Evolutionary conservation across 176 grass and related monocot genomes (phyloP), one percentile per base, ranked within the genome.

Genomic region (Luzula sylvatica): DNA sequence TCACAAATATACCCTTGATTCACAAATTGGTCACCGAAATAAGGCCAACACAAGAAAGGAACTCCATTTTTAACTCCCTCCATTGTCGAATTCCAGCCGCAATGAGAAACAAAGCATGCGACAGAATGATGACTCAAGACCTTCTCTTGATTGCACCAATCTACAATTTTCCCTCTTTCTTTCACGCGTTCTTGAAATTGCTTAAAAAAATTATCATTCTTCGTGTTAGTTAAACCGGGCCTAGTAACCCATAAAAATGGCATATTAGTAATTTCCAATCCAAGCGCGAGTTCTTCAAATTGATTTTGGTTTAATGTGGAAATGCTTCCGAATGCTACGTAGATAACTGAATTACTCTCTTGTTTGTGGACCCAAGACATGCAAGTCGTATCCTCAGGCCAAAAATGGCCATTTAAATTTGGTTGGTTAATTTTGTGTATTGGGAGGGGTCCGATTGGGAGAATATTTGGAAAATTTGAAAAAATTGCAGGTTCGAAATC

Each of bases 191-290:
- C 26, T 35, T 23, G 62, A 56, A 78, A 78, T 23, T 20, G 65
- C 2, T 64, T 53, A 2, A 75, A 20, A 61, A 75, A 93, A 16
- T 39, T 51, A 16, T 75, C 11, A 6, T 6, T 16, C 7, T 24
- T 24, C 0, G 30, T 69, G 4, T 16, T 14, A 14, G 55, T 30
- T 18, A 74, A 69, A 42, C 77, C 83, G 2, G 70, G 61, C 23
- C 87, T 46, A 46, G 80, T 67, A 2, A 82, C 87, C 77, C 81
- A 86, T 24, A 93, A 20, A 49, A 93, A 93, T 8, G 76, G 73
- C 11, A 42, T 39, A 20, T 52, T 42, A 2, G 55, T 38, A 26
- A 68, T 59, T 47, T 45, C 51, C 13, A 93, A 65, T 38, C 76
- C 81, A 12, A 81, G 25, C 0, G 77, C 81, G 11, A 93, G 77